phyloP scores from a whole-genome alignment of 345 rosid species.

The Citrus sinensis region DVS_A1.0 CM039167.1:17901001-17901500 shows the following conservation, averaged over 20 bases:
- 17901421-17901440: constrained; percentile 39
- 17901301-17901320: constrained; percentile 48
- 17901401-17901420: constrained; percentile 43
- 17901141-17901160: neutral
- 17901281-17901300: constrained; percentile 72
- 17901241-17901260: constrained; percentile 50
- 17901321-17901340: no score
- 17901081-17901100: no score
- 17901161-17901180: neutral
- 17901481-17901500: constrained; percentile 60
- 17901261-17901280: constrained; percentile 49
- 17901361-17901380: no score
- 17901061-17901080: no score
- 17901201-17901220: constrained; percentile 50
- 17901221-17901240: constrained; percentile 67
- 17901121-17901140: no score
- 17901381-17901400: constrained; percentile 5
- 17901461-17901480: constrained; percentile 51
- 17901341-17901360: no score
- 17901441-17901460: constrained; percentile 52
- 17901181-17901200: constrained; percentile 39
- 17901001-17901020: no score
- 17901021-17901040: no score
- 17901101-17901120: no score
- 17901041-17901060: no score